Conservation (phyloP, 2,329 filamentous ascomycete species). For the Pyrenophora graminea region DNA sequence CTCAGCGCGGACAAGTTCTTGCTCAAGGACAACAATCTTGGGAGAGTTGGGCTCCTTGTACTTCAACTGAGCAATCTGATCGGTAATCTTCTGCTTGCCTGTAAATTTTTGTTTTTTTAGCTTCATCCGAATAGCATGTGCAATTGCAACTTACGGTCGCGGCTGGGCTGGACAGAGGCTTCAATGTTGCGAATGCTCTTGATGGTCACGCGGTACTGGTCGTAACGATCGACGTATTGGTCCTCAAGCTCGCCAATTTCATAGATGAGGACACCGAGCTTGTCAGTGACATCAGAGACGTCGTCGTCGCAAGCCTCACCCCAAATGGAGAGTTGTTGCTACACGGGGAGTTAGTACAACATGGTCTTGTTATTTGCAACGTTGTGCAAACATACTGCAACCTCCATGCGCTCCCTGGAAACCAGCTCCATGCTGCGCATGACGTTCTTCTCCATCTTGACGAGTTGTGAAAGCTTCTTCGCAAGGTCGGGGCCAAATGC, state of each 20-base stretch:
- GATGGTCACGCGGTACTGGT: constrained; percentile 98
- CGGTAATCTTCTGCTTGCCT: constrained; percentile 99
- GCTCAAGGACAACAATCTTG: constrained; percentile 95
- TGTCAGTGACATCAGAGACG: constrained; percentile 98
- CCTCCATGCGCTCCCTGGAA: constrained; percentile 95
- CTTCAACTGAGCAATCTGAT: constrained; percentile 97
- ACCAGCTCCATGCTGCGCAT: constrained; percentile 98
- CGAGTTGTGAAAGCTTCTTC: constrained; percentile 95
- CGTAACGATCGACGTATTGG: constrained; percentile 97
- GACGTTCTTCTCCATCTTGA: constrained; percentile 99
- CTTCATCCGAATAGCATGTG: background rate
- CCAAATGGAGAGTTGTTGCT: constrained; percentile 99
- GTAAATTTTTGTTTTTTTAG: constrained; percentile 8
- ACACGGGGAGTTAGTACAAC: constrained; percentile 21
- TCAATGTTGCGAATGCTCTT: constrained; percentile 99
- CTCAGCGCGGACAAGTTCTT: constrained; percentile 97
- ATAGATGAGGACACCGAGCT: constrained; percentile 95
- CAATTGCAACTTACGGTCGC: constrained; percentile 74
- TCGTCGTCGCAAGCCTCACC: constrained; percentile 95
- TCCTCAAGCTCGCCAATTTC: constrained; percentile 98
- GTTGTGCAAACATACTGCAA: constrained; percentile 72
- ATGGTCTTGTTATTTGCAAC: constrained; percentile 3
- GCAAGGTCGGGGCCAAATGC: constrained; percentile 85
- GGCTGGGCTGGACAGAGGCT: constrained; percentile 94
- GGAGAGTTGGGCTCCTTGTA: constrained; percentile 99